Percentiles rank a stretch among this genome's conserved stretches.
These are phyloP conservation scores for sorghum (Sorghum bicolor) DNA, from an alignment of 176 grass and related monocot species.

Conservation along the genomic window DNA sequence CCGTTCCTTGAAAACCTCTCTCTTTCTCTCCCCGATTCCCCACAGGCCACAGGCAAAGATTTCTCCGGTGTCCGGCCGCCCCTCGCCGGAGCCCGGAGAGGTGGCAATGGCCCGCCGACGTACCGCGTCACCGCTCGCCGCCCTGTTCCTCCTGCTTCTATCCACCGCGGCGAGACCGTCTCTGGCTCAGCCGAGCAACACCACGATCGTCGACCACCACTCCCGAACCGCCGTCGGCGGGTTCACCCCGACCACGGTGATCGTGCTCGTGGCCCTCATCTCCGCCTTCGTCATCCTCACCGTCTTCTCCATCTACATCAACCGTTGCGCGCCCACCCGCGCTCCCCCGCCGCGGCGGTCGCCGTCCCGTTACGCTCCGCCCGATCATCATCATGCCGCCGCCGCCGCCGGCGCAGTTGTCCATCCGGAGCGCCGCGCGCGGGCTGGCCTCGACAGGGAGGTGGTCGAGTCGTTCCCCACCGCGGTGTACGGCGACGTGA, in stretches of 20 bases:
- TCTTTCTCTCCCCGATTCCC: neutral
- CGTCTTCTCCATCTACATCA: conserved; percentile 60
- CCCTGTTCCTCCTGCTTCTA: neutral
- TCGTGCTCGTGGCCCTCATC: conserved; percentile 48
- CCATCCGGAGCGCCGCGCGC: neutral
- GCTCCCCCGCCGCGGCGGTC: neutral
- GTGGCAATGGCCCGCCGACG: neutral
- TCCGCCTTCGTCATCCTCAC: conserved; percentile 47
- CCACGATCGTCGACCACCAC: neutral
- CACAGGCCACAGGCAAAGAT: neutral
- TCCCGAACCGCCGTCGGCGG: conserved; percentile 26
- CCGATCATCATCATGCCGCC: neutral
- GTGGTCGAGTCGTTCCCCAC: conserved; percentile 58
- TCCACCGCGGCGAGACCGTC: neutral
- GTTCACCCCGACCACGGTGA: conserved; percentile 48
- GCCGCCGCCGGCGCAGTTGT: neutral
- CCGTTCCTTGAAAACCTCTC: conserved; percentile 12
- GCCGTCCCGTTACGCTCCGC: neutral
- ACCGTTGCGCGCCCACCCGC: conserved; percentile 33
- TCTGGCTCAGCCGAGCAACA: conserved; percentile 21
- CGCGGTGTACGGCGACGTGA: conserved; percentile 60
- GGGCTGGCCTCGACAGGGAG: conserved; percentile 39
- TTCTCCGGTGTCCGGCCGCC: neutral
- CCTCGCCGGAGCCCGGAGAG: neutral
- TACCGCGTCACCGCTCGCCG: neutral